Evolutionary conservation across 805 yeast genomes (phyloP).

Genomic region (Yarrowia bubula): DNA sequence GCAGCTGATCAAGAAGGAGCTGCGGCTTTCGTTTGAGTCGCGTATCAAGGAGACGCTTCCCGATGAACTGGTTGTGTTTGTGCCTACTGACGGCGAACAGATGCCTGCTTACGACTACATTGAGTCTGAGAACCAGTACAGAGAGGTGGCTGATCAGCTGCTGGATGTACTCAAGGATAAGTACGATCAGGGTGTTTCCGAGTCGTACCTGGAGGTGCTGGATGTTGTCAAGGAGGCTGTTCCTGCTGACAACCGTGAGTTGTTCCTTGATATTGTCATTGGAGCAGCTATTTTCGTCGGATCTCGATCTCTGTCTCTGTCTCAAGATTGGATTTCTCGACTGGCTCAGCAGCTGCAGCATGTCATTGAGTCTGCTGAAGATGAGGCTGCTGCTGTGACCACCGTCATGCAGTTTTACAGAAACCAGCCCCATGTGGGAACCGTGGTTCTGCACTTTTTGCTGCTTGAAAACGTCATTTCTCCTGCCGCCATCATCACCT

Average conservation of each 20-base stretch:
- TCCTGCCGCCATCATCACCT: constrained; percentile 45
- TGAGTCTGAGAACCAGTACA: constrained; percentile 43
- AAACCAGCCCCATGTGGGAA: constrained; percentile 62
- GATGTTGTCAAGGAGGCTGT: constrained; percentile 18
- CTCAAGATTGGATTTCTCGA: constrained; percentile 53
- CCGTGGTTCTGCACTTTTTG: constrained; percentile 54
- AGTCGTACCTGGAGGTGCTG: constrained; percentile 29
- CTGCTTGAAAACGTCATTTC: constrained; percentile 47
- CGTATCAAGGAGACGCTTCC: constrained; percentile 73
- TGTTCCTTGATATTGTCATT: constrained; percentile 59
- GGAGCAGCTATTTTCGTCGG: constrained; percentile 81
- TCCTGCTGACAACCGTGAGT: constrained; percentile 42
- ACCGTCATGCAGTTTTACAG: constrained; percentile 66
- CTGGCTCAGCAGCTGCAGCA: constrained; percentile 42
- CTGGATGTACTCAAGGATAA: constrained; percentile 39
- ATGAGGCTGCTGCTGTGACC: constrained; percentile 48
- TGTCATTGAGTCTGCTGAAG: constrained; percentile 35
- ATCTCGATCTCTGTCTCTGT: constrained; percentile 80
- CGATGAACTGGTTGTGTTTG: constrained; percentile 50
- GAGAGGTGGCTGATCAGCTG: constrained; percentile 41
- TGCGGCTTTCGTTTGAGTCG: constrained; percentile 73
- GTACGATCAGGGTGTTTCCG: constrained; percentile 35
- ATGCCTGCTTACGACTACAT: constrained; percentile 44
- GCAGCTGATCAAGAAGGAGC: constrained; percentile 78
- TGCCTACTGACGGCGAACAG: constrained; percentile 40